Conservation (phyloP, 768 basidiomycete species). For the Phlebiopsis flavidoalba region DNA sequence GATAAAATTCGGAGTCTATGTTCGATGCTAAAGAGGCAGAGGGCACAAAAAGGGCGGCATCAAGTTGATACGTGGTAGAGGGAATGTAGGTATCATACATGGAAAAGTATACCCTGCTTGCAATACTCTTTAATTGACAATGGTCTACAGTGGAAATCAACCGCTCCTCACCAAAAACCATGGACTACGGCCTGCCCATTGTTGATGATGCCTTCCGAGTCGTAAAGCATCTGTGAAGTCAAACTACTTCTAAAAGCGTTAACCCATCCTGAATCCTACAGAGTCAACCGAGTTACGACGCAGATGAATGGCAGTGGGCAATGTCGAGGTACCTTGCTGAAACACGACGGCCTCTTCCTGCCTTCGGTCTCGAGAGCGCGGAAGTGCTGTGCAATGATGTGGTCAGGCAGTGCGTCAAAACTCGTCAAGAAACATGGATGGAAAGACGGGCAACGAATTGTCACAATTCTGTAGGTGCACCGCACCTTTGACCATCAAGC, state of each 20-base stretch:
- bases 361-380: constrained; percentile 98
- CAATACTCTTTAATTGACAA: too few relatives aligned
- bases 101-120: too few relatives aligned
- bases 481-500: neutral
- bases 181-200: constrained; percentile 76
- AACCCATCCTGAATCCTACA: too few relatives aligned
- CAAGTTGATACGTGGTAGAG: constrained; percentile 98
- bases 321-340: constrained; percentile 94
- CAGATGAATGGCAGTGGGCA: constrained; percentile 88
- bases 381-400: constrained; percentile 93
- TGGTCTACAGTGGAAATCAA: constrained; percentile 93
- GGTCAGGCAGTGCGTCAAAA: constrained; percentile 84
- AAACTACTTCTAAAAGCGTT: too few relatives aligned
- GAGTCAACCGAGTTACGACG: too few relatives aligned
- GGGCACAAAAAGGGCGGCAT: constrained; percentile 86
- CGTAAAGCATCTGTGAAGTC: constrained; percentile 31
- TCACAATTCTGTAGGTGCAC: constrained; percentile 74
- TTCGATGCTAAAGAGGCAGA: constrained; percentile 90
- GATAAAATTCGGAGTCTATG: constrained; percentile 93
- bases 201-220: constrained; percentile 90
- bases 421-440: constrained; percentile 67
- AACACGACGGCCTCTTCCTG: constrained; percentile 87
- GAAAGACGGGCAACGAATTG: constrained; percentile 64
- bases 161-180: constrained; percentile 85
- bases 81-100: constrained; percentile 59